phyloP scores from a whole-genome alignment of 225 moss, liverwort and hornwort species.

The Pseudoscleropodium purum region DNA sequence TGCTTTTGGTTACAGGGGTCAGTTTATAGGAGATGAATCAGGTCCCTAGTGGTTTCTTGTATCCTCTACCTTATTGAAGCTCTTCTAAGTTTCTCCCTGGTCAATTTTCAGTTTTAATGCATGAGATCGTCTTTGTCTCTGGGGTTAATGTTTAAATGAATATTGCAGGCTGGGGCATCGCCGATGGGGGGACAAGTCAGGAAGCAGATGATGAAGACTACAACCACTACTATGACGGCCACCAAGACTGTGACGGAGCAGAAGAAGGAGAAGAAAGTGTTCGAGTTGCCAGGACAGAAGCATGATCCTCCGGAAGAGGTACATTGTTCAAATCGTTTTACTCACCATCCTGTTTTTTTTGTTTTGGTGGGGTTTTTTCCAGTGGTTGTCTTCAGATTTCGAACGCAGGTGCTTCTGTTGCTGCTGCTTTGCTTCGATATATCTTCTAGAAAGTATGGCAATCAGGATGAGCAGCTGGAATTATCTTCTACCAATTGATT shows the following conservation, averaged over 20 bases:
- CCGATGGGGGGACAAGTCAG: slow-evolving; percentile 1
- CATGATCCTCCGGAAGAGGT: slow-evolving; percentile 51
- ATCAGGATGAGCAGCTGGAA: not conserved
- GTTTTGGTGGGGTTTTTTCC: not conserved
- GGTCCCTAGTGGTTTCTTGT: not conserved
- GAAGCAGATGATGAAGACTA: slow-evolving; percentile 16
- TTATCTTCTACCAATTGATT: not conserved
- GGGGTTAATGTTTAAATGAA: not conserved
- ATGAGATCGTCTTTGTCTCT: not conserved
- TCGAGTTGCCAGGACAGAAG: slow-evolving; percentile 33
- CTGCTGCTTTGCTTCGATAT: not conserved
- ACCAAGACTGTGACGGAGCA: slow-evolving; percentile 22
- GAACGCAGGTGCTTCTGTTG: not conserved
- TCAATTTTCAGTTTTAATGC: not conserved
- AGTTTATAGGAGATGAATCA: not conserved
- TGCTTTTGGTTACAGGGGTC: not conserved
- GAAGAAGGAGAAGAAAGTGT: slow-evolving; percentile 50
- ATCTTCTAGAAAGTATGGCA: not conserved
- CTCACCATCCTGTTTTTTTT: not conserved
- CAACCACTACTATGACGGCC: slow-evolving; percentile 11
- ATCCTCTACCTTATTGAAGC: not conserved
- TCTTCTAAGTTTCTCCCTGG: not conserved
- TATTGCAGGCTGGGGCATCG: slow-evolving; percentile 14
- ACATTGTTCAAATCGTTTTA: not conserved
- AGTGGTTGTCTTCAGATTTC: not conserved